Conservation (phyloP, 2,329 filamentous ascomycete species). For the Blastomyces gilchristii region DNA sequence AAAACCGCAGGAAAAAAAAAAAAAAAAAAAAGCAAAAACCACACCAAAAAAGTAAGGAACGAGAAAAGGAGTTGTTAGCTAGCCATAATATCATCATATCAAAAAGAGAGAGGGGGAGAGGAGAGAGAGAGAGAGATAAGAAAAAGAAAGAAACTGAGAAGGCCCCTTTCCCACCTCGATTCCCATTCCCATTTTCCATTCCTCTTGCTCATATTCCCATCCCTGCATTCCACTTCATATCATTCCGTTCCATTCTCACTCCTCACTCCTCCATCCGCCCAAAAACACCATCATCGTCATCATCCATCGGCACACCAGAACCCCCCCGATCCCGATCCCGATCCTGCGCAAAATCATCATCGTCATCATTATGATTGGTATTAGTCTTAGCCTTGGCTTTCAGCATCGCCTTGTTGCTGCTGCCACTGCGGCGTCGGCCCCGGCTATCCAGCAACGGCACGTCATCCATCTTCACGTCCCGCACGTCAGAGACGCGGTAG, state of each 20-base stretch:
- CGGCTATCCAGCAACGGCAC: conserved; percentile 43
- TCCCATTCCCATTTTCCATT: no score
- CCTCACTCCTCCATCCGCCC: conserved; percentile 83
- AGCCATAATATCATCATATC: no score
- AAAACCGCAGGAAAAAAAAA: not conserved
- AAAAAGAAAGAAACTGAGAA: not conserved
- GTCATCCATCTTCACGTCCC: conserved; percentile 60
- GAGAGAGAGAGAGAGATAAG: no score
- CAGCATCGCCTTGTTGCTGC: conserved; percentile 25
- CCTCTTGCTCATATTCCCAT: not conserved
- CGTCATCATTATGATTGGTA: conserved; percentile 47
- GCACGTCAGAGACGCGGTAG: conserved; percentile 40
- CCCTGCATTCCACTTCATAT: not conserved
- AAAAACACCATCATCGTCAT: conserved; percentile 93
- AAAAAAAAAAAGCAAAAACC: no score
- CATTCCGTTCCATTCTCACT: conserved; percentile 11
- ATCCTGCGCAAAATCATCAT: conserved; percentile 49
- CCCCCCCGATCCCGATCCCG: conserved; percentile 23
- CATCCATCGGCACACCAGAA: conserved; percentile 60
- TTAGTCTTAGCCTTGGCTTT: conserved; percentile 19
- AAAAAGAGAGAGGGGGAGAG: not conserved
- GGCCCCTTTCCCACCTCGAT: no score
- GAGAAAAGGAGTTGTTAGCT: not conserved
- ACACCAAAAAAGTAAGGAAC: not conserved
- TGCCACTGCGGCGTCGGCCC: not conserved